Base-by-base conservation (phyloP, 1,139 yeast species). In the Blastobotrys persicus region DNA sequence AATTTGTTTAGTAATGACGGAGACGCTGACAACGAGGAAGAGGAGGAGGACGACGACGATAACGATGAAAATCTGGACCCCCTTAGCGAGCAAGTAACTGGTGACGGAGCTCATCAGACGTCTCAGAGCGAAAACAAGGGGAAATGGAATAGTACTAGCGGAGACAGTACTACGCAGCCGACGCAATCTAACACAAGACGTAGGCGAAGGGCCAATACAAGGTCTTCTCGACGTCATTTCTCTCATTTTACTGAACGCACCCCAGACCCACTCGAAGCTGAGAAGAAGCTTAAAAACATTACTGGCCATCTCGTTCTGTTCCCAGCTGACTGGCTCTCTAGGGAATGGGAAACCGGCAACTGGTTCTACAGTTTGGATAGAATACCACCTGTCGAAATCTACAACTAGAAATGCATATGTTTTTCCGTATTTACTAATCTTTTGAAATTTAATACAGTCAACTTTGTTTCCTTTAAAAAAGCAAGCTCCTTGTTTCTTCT, bases 331-430 rank as follows among this genome's bases (percentile, higher is more conserved):
- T 94, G 98, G 98, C 75, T 94, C 46, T 74, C 80, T 61, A 79
- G 83, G 53, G 98, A 92, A 66, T 79, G 89, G 45, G 96, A 89
- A 49, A 61, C 65, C 4, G 92, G 88, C 19, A 92, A 94, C 63
- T 92, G 98, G 98, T 89, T 89, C 67, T 91, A 88, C 72, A 88
- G 85, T 59, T 84, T 95, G 48, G 99, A 92, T 65, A 81, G 95
- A 63, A 74, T 92, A 42, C 97, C 98, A 7, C 99, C 99, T 1
- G 81, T 92, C 52, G 98, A 92, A 66, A 92, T 92, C 49, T 92
- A 87, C 67, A 95, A 91, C 63, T 92, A 68, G 34, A 18, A 35
- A 2, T 19, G 20, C 33, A 31, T 12, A 4, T 39, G 18, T 12
- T 45, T 18, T 31, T 19, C 14, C 38, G 28, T 38, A 28, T 31